Evolutionary conservation across 345 rosid genomes (phyloP), one percentile per base, ranked within the genome.

Genomic region (Iberis pinnata): DNA sequence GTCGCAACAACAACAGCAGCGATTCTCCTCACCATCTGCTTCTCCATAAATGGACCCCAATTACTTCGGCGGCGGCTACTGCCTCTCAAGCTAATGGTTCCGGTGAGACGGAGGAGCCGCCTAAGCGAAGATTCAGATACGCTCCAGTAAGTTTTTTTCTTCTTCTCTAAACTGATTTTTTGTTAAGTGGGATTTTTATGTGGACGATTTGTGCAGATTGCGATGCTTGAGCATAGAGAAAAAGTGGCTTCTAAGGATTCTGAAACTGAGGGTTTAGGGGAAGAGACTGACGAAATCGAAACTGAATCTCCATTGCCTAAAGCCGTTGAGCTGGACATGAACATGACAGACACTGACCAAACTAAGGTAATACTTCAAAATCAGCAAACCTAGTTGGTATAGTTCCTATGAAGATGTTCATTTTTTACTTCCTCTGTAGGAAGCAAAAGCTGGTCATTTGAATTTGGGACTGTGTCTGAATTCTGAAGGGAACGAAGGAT

Each of bases 31-130:
- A 78, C 50, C 78, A 73, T 53, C 89, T 92, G 53, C 67, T 85
- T 48, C 98, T 92, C 67, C 83, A 88, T 47, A 80, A 82, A 62
- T 92, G 98, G 98, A 88, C 96, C 47, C 98, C 96, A 24, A 76
- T 90, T 64, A 18, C 90, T 18, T 32, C 68, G 19, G 60, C 33
- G 33, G 33, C 33, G 33, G 33, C 8, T 7, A 29, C 33, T 29
- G 33, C 10, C 33, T 29, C 33, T 9, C 9, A 29, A 7, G 33
- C 8, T 22, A 22, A 22, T 22, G 25, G 25, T 22, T 22, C 25
- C 25, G 25, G 25, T 6, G 25, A 22, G 7, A 29, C 33, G 33
- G 33, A 15, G 79, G 61, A 38, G 73, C 83, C 89, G 17, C 84
- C 83, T 4, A 77, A 65, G 43, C 82, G 88, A 56, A 77, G 77